These are phyloP conservation scores for Leccinum ochraceum DNA, from an alignment of 768 basidiomycete genomes.

Conservation along the genomic window DNA sequence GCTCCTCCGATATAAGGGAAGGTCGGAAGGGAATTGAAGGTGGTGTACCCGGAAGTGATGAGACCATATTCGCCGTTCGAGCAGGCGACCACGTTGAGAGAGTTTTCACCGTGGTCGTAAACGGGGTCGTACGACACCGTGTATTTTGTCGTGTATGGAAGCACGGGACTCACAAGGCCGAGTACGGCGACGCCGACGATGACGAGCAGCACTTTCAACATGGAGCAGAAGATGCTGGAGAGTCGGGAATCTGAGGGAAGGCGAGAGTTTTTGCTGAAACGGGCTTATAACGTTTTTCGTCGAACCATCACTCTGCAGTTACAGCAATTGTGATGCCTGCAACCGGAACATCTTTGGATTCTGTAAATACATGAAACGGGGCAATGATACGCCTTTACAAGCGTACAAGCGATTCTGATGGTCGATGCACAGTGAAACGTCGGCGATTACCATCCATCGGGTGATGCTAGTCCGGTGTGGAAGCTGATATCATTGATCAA, in stretches of 20 bases:
- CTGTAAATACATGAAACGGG: neutral
- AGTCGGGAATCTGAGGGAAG: neutral
- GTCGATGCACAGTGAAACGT: neutral
- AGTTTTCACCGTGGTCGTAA: constrained; percentile 47
- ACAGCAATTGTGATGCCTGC: neutral
- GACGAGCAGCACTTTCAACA: constrained; percentile 6
- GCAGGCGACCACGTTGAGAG: constrained; percentile 48
- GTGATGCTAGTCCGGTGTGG: neutral
- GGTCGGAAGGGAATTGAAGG: constrained; percentile 51
- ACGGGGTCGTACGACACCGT: constrained; percentile 44
- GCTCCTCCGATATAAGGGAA: constrained; percentile 65
- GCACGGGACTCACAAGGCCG: constrained; percentile 6
- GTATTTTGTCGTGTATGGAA: constrained; percentile 9
- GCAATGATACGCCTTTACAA: neutral
- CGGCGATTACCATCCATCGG: neutral
- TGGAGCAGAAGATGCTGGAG: neutral
- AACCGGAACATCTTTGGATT: neutral
- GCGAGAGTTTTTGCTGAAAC: neutral
- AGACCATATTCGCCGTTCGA: constrained; percentile 56
- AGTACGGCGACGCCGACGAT: constrained; percentile 1
- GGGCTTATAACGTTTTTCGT: neutral
- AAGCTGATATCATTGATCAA: neutral
- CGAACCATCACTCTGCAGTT: neutral
- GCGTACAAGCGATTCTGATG: neutral
- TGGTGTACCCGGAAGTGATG: constrained; percentile 43